Evolutionary conservation across 2,329 filamentous ascomycete genomes (phyloP), one percentile per base, ranked within the genome.

Genomic region (Incumbomyces delicatus): DNA sequence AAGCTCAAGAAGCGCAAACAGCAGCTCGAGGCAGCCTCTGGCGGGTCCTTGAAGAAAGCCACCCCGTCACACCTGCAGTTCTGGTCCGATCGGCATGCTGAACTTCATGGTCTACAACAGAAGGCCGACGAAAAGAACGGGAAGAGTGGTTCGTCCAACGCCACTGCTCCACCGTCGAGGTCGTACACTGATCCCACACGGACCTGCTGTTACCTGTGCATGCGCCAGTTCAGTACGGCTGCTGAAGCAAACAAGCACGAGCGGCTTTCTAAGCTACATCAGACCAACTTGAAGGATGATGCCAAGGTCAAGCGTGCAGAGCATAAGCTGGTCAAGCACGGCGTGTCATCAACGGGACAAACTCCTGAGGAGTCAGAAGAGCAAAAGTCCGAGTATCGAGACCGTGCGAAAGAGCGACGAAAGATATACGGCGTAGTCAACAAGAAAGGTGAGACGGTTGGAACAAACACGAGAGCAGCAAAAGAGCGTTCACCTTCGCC

Each of bases 51-150:
- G 53, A 71, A 71, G 46, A 58, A 78, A 54, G 68, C 72, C 6
- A 71, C 81, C 41, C 75, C 78, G 2, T 77, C 80, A 1, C 80
- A 85, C 61, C 68, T 85, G 38, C 78, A 84, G 61, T 83, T 82
- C 61, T 85, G 81, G 81, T 77, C 78, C 41, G 78, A 83, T 57
- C 78, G 81, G 41, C 80, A 83, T 58, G 80, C 80, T 1, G 80
- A 85, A 57, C 66, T 85, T 18, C 78, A 82, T 56, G 75, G 77
- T 48, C 72, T 66, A 17, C 58, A 63, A 20, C 61, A 60, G 37
- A 61, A 64, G 30, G 40, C 52, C 20, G 32, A 50, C 46, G 33
- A 53, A 37, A 17, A 52, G 27, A 59, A 75, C 63, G 53, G 63
- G 63, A 50, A 43, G 4, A 47, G 57, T 42, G 49, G 60, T 47